Base-by-base conservation (phyloP, 1,284 basidiomycete species). In the Irpex lacteus region DNA sequence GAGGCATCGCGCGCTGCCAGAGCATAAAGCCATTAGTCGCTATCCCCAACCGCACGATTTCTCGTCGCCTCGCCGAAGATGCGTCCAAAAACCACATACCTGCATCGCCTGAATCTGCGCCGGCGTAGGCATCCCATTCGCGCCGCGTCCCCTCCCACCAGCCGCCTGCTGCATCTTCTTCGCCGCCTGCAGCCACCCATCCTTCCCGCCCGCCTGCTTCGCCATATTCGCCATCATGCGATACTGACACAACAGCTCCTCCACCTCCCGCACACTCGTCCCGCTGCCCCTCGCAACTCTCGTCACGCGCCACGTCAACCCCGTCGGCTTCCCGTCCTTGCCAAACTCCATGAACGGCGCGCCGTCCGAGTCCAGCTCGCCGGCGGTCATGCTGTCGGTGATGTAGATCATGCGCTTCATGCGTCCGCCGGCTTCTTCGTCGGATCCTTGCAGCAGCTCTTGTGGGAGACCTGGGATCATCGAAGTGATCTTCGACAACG, bases 341-440 rank as follows among this genome's bases (percentile, higher is more conserved):
- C 88, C 90, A 67, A 85, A 81, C 68, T 91, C 88, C 84, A 95
- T 89, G 79, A 98, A 97, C 50, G 88, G 84, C 50, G 89, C 81
- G 9, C 97, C 98, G 75, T 99, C 97, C n/a, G 94, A 97, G 78
- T 99, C 96, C 63, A 99, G 87, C 78, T 99, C 98, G 62, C 81
- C 81, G 15, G 90, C 86, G 50, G 95, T 94, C 97, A 99, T 99
- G 72, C 94, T 95, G 78, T 99, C 97, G 21, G 95, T 98, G 74
- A 99, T 98, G 81, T 93, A 99, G 69, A 98, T 93, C 94, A 99
- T 96, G 66, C 96, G 90, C 80, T 98, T 98, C 88, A 99, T 91
- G 65, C 94, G 90, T 69, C 87, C 77, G 1, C 92, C 90, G 44
- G 94, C 95, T 72, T 98, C 97, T 74, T 98, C 96, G 73, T 95